phyloP scores from a whole-genome alignment of 495 filamentous ascomycete genomes.

The Podospora sp. region DNA sequence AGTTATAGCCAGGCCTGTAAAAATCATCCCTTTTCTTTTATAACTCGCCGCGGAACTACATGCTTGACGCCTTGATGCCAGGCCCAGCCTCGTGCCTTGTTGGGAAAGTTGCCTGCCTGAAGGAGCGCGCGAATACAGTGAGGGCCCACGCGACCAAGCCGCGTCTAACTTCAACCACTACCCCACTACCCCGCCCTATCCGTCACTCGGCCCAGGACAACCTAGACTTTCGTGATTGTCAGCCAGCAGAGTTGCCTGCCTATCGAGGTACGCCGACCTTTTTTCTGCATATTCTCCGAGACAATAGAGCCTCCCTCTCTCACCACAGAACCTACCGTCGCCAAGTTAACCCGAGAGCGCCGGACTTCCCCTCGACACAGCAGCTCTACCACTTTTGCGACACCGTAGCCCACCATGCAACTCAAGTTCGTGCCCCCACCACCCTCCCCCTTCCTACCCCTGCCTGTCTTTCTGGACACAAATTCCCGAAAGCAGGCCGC shows the following conservation, averaged over 20 bases:
- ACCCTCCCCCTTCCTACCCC: neutral
- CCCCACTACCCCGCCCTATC: slow-evolving; percentile 21
- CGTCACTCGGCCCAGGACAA: slow-evolving; percentile 3
- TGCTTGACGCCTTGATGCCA: neutral
- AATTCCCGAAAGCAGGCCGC: too few relatives aligned
- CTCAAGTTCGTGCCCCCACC: slow-evolving; percentile 12
- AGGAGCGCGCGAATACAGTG: neutral
- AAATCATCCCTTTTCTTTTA: too few relatives aligned
- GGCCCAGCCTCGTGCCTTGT: neutral
- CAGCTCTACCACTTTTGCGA: neutral
- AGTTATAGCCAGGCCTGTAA: too few relatives aligned
- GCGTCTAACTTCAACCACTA: neutral
- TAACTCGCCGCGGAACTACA: too few relatives aligned
- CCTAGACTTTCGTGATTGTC: neutral
- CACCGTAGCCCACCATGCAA: slow-evolving; percentile 9
- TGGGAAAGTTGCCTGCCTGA: neutral
- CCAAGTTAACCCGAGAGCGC: neutral
- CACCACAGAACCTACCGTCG: neutral
- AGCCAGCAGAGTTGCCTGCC: neutral
- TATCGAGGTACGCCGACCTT: slow-evolving; percentile 16
- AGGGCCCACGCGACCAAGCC: slow-evolving; percentile 10
- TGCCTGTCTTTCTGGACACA: too few relatives aligned
- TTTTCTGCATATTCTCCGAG: slow-evolving; percentile 5
- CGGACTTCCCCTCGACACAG: neutral
- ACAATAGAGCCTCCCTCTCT: neutral